Conservation (phyloP, 2,329 filamentous ascomycete species). For the Cytospora paraplurivora region DNA sequence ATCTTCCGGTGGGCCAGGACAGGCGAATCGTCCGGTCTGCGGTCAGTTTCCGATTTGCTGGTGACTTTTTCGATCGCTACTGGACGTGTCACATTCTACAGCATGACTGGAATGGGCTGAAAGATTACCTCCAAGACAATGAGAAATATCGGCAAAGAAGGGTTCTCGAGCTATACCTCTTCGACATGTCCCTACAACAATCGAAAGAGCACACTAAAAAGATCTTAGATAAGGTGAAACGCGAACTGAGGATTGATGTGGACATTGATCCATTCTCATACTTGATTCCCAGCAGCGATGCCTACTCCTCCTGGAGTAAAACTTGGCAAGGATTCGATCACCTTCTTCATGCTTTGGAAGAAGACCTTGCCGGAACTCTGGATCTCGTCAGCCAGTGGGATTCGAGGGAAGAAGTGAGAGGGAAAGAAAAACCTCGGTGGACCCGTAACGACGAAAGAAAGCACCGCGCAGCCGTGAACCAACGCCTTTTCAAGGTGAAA, state of each 20-base stretch:
- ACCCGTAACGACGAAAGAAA: neutral
- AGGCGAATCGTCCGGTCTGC: neutral
- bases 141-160: neutral
- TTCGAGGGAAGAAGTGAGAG: neutral
- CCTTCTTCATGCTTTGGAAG: neutral
- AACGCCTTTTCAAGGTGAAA: neutral
- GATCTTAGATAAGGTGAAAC: neutral
- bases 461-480: neutral
- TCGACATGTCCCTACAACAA: neutral
- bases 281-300: neutral
- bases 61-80: slow-evolving; percentile 1
- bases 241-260: neutral
- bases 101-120: no score
- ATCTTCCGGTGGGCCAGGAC: neutral
- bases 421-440: neutral
- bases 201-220: neutral
- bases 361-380: neutral
- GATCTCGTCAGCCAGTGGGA: neutral
- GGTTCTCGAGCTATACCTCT: neutral
- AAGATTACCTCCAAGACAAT: fast-evolving
- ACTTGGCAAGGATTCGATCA: neutral
- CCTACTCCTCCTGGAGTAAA: neutral
- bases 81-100: neutral
- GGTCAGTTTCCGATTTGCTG: neutral
- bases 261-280: neutral